Percentiles rank a stretch among this genome's conserved stretches.
phyloP scores from a whole-genome alignment of 2,329 filamentous ascomycete species.

The Fusarium sp. region DNA sequence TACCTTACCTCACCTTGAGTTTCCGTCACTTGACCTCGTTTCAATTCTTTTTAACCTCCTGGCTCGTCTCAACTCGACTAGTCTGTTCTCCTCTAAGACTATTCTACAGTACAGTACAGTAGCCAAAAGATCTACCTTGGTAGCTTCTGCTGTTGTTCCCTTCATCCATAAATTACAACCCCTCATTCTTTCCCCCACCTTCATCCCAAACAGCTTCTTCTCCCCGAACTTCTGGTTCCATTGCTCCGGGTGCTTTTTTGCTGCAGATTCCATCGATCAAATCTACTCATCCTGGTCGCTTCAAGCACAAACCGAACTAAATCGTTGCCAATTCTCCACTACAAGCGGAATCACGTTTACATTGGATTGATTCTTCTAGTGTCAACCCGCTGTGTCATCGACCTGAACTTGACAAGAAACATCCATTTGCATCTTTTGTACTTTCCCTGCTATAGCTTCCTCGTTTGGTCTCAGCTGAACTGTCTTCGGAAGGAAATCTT shows the following conservation, averaged over 20 bases:
- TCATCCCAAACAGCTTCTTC: constrained; percentile 31
- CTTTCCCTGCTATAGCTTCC: constrained; percentile 6
- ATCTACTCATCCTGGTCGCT: neutral
- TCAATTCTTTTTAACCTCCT: constrained; percentile 16
- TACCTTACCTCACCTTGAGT: constrained; percentile 26
- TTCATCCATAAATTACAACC: constrained; percentile 34
- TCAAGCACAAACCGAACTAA: constrained; percentile 1
- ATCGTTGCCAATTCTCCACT: constrained; percentile 5
- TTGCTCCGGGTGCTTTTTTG: constrained; percentile 37
- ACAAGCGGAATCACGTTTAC: constrained; percentile 1
- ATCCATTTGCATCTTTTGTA: neutral
- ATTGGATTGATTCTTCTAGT: constrained; percentile 3
- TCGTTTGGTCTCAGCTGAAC: constrained; percentile 25
- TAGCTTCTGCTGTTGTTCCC: constrained; percentile 23
- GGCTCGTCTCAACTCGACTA: neutral
- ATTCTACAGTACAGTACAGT: neutral
- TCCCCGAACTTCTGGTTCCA: constrained; percentile 38
- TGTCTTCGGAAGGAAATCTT: constrained; percentile 9
- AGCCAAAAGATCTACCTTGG: neutral
- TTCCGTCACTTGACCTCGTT: constrained; percentile 20
- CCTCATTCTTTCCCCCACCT: constrained; percentile 35
- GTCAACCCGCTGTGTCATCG: constrained; percentile 12
- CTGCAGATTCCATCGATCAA: constrained; percentile 25
- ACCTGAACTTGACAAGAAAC: constrained; percentile 22
- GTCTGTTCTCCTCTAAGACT: constrained; percentile 1